Evolutionary conservation across 441 rosid genomes (phyloP).

Genomic region (Pelargonium citronellum): DNA sequence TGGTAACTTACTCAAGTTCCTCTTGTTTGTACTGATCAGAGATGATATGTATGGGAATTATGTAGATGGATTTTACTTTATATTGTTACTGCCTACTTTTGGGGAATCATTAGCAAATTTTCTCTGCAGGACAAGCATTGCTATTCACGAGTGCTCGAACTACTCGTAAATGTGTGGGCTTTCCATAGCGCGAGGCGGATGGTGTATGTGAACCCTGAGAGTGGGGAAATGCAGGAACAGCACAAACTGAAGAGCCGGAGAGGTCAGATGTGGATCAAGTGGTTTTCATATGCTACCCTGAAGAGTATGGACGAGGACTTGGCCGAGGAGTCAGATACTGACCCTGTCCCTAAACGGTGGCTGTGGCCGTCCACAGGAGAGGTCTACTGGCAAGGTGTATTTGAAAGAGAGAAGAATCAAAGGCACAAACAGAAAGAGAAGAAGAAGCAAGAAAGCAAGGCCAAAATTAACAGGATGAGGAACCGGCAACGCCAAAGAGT

Average conservation of each 20-base stretch:
- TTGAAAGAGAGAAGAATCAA: constrained; percentile 63
- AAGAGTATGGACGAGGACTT: constrained; percentile 92
- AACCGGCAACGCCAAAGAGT: constrained; percentile 49
- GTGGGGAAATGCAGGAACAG: constrained; percentile 70
- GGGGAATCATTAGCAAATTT: not conserved
- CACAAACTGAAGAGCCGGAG: constrained; percentile 55
- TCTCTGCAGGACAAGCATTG: constrained; percentile 75
- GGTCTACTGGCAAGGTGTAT: constrained; percentile 67
- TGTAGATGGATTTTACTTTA: too few relatives aligned
- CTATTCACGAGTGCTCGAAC: constrained; percentile 79
- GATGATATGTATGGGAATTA: too few relatives aligned
- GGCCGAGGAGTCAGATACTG: constrained; percentile 84
- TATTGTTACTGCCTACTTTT: not conserved
- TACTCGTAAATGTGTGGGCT: constrained; percentile 90
- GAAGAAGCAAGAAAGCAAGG: constrained; percentile 62
- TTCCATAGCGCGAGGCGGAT: constrained; percentile 83
- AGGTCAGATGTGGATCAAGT: constrained; percentile 84
- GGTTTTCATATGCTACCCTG: constrained; percentile 74
- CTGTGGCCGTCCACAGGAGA: constrained; percentile 94
- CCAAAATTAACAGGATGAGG: constrained; percentile 64
- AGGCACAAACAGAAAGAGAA: constrained; percentile 62
- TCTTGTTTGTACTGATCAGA: too few relatives aligned
- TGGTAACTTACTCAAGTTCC: too few relatives aligned
- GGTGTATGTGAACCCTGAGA: constrained; percentile 67
- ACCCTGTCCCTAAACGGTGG: constrained; percentile 59